Evolutionary conservation across 208 protist genomes (phyloP).

Genomic region (Sergeia podlipaevii): DNA sequence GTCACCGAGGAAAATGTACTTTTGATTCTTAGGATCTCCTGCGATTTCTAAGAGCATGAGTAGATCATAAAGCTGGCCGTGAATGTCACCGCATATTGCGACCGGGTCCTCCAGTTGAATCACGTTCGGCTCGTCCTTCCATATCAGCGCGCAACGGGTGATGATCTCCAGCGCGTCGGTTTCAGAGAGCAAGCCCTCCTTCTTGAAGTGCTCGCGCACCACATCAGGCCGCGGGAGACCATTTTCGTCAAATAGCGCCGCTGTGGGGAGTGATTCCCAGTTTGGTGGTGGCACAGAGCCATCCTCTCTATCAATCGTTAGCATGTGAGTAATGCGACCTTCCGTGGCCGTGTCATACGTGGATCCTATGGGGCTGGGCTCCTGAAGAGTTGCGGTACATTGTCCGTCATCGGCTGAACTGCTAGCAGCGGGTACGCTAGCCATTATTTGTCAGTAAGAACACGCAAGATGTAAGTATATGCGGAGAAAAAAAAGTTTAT

Average conservation of each 20-base stretch:
- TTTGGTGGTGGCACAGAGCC: constrained; percentile 40
- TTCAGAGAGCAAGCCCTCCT: constrained; percentile 71
- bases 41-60: constrained; percentile 94
- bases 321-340: constrained; percentile 40
- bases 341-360: not conserved
- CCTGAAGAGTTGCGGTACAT: too few relatives aligned
- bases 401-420: too few relatives aligned
- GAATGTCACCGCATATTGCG: constrained; percentile 92
- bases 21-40: constrained; percentile 74
- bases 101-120: constrained; percentile 70
- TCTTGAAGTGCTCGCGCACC: constrained; percentile 65
- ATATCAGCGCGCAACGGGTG: constrained; percentile 60
- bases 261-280: constrained; percentile 62
- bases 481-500: too few relatives aligned
- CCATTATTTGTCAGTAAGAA: too few relatives aligned
- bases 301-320: constrained; percentile 50
- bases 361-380: too few relatives aligned
- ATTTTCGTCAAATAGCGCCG: constrained; percentile 46
- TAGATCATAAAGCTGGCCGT: constrained; percentile 98
- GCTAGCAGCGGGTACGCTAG: too few relatives aligned
- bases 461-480: too few relatives aligned
- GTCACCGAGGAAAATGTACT: constrained; percentile 97
- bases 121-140: constrained; percentile 87
- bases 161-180: constrained; percentile 76
- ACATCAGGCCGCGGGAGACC: constrained; percentile 48